Percentiles rank a stretch among this genome's conserved stretches.
Conservation (phyloP, 805 yeast species). For the Saccharomyces eubayanus region DNA sequence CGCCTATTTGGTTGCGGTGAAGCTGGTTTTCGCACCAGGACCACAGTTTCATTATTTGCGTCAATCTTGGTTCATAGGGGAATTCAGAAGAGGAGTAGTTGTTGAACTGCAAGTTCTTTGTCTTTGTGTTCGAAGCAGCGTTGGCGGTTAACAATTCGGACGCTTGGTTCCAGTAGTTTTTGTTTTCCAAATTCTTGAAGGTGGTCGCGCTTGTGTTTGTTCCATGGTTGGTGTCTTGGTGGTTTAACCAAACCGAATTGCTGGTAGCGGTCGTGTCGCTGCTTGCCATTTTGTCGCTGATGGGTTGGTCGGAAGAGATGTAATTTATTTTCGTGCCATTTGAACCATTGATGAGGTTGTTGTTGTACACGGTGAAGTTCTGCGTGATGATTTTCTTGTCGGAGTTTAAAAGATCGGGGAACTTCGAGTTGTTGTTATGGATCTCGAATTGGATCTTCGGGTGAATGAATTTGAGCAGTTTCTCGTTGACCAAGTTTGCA, state of each 20-base stretch:
- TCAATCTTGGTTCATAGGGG: slow-evolving; percentile 34
- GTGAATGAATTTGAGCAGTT: slow-evolving; percentile 20
- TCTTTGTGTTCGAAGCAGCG: neutral
- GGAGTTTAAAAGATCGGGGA: slow-evolving; percentile 17
- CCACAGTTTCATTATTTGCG: slow-evolving; percentile 53
- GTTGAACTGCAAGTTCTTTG: neutral
- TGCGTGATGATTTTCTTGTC: slow-evolving; percentile 1
- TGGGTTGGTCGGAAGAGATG: neutral
- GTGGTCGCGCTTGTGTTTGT: neutral
- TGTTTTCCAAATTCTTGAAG: neutral
- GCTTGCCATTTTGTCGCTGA: neutral
- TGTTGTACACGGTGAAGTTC: neutral
- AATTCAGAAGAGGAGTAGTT: slow-evolving; percentile 5
- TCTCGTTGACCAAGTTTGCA: slow-evolving; percentile 61
- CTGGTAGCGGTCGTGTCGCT: neutral
- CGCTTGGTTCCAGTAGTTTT: neutral
- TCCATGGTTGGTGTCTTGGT: neutral
- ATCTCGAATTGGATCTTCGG: slow-evolving; percentile 12
- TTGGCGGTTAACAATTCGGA: neutral
- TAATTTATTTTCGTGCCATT: neutral
- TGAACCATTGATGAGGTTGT: neutral
- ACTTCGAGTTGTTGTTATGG: slow-evolving; percentile 6
- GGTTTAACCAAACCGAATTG: neutral
- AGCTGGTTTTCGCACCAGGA: slow-evolving; percentile 53
- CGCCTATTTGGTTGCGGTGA: slow-evolving; percentile 31